Base-by-base conservation (phyloP, 352 stramenopile genomes). In the Phytopythium helicoides region DNA sequence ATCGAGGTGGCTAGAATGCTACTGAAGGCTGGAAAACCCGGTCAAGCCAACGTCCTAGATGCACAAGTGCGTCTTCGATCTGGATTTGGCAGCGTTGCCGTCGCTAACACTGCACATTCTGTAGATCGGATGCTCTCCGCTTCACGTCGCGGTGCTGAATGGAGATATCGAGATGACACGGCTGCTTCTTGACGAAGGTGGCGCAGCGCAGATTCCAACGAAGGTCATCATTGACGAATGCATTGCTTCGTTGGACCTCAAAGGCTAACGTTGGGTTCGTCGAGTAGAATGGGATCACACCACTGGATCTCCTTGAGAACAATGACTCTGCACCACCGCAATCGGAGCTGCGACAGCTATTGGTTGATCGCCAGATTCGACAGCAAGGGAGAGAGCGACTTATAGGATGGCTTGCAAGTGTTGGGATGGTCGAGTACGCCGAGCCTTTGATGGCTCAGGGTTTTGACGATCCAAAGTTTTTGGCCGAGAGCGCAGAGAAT, bases 341-440 rank as follows among this genome's bases (percentile, higher is more conserved):
- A 21, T 52, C 35, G 3, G 64, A 68, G 25, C 58, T 80, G n/a
- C 41, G 44, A 16, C 42, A 73, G 19, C 18, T 81, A 10, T 59
- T 87, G 14, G 38, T 75, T 0, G 56, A 81, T 25, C 58, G 83
- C 49, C 35, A 63, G 22, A 69, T 56, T 66, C 71, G 52, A 38
- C 48, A 53, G 12, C 60, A 25, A 33, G 45, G 37, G 37, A 68
- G 60, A 4, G 56, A 68, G 18, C 60, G 77, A 34, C 65, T 94
- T 40, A 57, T 62, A 14, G 70, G 69, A 26, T 93, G 82, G 82
- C 70, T 94, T 42, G 73, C 76, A 21, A 79, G 66, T 18, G 89
- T 94, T 33, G 81, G 80, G 0, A 55, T 94, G 19, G 71, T 88
- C 42, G 60, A 87, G 64, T 89, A 92, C 52, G 61, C 71, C 0